Conservation (phyloP, 805 yeast genomes). For the Ogataea siamensis region DNA sequence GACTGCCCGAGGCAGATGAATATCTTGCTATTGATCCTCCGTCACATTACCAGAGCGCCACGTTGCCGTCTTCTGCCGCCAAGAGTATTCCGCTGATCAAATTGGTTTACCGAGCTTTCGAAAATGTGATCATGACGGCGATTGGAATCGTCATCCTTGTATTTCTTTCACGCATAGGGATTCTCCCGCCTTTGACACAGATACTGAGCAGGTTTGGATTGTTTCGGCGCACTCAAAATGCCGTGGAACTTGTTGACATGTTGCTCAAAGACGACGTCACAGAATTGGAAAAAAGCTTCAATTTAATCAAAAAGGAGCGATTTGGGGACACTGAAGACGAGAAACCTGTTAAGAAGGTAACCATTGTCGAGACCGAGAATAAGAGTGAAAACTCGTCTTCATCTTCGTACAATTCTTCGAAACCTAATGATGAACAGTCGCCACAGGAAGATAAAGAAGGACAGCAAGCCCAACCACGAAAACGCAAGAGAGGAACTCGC, state of each 20-base stretch:
- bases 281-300: conserved; percentile 27
- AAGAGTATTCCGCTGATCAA: conserved; percentile 24
- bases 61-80: conserved; percentile 18
- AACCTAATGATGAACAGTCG: conserved; percentile 9
- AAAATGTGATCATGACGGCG: conserved; percentile 48
- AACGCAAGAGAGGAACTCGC: conserved; percentile 79
- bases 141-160: conserved; percentile 37
- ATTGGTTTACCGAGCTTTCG: conserved; percentile 35
- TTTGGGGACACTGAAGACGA: conserved; percentile 13
- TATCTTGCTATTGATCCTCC: conserved; percentile 23
- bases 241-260: conserved; percentile 35
- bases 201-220: conserved; percentile 32
- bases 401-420: conserved; percentile 15
- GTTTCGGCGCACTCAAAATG: conserved; percentile 34
- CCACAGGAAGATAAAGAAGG: conserved; percentile 16
- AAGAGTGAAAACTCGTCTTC: conserved; percentile 16
- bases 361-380: conserved; percentile 8
- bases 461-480: conserved; percentile 39
- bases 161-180: conserved; percentile 37
- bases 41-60: conserved; percentile 9
- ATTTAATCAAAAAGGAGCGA: conserved; percentile 26
- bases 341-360: conserved; percentile 12
- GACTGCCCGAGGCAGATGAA: conserved; percentile 15
- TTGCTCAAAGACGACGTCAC: conserved; percentile 29
- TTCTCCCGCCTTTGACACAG: conserved; percentile 35